Conservation (phyloP, 768 basidiomycete genomes). For the Trametes coccinea region DNA sequence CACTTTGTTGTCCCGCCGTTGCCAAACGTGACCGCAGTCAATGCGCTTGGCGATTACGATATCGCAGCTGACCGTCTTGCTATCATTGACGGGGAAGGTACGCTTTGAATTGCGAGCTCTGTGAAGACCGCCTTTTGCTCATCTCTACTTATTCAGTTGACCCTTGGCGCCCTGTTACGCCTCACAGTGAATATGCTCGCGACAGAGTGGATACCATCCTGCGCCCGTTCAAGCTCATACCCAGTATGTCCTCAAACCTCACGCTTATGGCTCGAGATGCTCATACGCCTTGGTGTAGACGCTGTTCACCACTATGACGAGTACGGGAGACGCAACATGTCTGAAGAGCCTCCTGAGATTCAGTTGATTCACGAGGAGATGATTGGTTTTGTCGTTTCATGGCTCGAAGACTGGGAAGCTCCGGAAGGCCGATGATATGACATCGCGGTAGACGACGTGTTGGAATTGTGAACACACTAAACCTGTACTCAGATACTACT, state of each 20-base stretch:
- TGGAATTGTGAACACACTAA: no score
- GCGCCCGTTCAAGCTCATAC: constrained; percentile 85
- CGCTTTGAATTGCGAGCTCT: constrained; percentile 8
- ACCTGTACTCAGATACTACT: no score
- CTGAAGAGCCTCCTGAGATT: constrained; percentile 75
- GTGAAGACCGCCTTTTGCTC: not conserved
- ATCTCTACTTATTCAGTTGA: constrained; percentile 52
- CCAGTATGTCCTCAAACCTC: constrained; percentile 48
- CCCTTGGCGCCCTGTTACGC: constrained; percentile 88
- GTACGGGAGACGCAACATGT: constrained; percentile 64
- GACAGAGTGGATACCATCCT: constrained; percentile 69
- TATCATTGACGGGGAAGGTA: constrained; percentile 85
- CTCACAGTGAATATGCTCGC: constrained; percentile 72
- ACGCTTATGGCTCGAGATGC: no score
- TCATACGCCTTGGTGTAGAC: constrained; percentile 37
- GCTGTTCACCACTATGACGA: constrained; percentile 79
- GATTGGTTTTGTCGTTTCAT: constrained; percentile 74
- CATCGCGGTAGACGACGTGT: no score
- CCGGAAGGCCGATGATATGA: not conserved
- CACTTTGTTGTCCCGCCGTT: constrained; percentile 66
- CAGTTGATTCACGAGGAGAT: constrained; percentile 78
- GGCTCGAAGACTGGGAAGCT: constrained; percentile 54
- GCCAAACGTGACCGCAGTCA: constrained; percentile 84
- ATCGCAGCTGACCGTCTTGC: constrained; percentile 81
- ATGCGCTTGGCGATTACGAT: constrained; percentile 80